A percentile compares a stretch with the other conserved stretches of the same genome.
Evolutionary conservation across 1,139 yeast genomes (phyloP).

Genomic region (Sugiyamaella pinicola): DNA sequence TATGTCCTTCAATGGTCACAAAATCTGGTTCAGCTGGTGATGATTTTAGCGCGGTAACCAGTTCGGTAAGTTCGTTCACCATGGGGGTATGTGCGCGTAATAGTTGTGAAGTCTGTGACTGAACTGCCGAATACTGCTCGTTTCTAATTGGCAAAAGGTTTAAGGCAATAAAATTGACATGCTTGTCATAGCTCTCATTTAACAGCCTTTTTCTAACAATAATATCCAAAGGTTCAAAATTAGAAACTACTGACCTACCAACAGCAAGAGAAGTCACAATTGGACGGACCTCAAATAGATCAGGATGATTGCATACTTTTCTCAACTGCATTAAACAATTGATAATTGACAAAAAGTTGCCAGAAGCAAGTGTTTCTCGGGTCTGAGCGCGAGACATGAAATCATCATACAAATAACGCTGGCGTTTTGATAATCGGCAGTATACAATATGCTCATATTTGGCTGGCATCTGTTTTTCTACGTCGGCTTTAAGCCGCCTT

Average conservation of each 20-base stretch:
- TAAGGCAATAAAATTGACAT: conserved; percentile 57
- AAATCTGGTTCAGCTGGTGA: conserved; percentile 48
- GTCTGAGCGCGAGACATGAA: conserved; percentile 98
- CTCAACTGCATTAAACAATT: conserved; percentile 97
- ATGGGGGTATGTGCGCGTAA: conserved; percentile 56
- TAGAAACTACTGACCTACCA: conserved; percentile 60
- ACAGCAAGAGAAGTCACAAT: conserved; percentile 86
- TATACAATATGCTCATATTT: conserved; percentile 93
- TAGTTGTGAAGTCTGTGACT: conserved; percentile 49
- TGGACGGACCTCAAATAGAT: conserved; percentile 93
- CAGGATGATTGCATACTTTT: conserved; percentile 97
- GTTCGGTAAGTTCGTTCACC: conserved; percentile 31
- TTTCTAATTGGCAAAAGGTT: conserved; percentile 60
- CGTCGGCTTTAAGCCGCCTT: conserved; percentile 92
- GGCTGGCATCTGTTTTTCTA: conserved; percentile 98
- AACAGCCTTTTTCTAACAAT: conserved; percentile 49
- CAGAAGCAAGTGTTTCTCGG: conserved; percentile 88
- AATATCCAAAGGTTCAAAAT: conserved; percentile 51
- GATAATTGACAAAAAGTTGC: conserved; percentile 91
- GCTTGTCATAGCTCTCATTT: conserved; percentile 30
- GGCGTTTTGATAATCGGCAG: conserved; percentile 91
- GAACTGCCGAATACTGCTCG: conserved; percentile 53
- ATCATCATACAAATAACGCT: conserved; percentile 89
- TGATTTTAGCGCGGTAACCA: conserved; percentile 21
- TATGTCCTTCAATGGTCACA: conserved; percentile 61